Evolutionary conservation across 106 monocot species (phyloP), one percentile per base, ranked within the genome.

Genomic region (Vanilla planifolia): DNA sequence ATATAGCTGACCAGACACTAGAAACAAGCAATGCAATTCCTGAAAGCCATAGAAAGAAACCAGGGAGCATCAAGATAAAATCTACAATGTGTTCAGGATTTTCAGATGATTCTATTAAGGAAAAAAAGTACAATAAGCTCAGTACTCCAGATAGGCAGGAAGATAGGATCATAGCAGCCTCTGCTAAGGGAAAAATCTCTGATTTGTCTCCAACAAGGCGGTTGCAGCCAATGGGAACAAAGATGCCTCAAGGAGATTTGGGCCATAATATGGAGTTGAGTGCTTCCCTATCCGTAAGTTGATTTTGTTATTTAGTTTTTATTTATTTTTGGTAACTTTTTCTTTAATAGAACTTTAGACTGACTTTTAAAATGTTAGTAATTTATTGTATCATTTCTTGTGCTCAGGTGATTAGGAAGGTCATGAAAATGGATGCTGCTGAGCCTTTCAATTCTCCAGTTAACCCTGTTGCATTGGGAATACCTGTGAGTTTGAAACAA

Each of bases 341-440:
- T n/a, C n/a, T n/a, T n/a, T n/a, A n/a, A n/a, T n/a, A n/a, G n/a
- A n/a, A n/a, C 29, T 53, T 1, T 53, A 2, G 5, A 25, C 16
- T 26, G 15, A 53, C 30, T 57, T 57, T 2, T 57, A 36, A 36
- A 35, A 5, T 16, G 28, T 27, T 48, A 15, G 29, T 51, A 6
- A 16, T 55, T 63, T 40, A 28, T 4, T 55, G 15, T 15, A 35
- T 27, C 47, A 61, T 37, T 59, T 13, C 17, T 47, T 39, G 48
- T 9, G 72, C 25, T 55, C 62, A 96, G 95, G 90, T 90, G 63
- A 84, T 96, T 43, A 86, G 81, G 64, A 87, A 90, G 76, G 65
- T 90, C 39, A 96, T 96, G 95, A 96, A 86, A 77, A 96, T 96
- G 95, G 95, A 96, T 55, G 89, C 90, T 41, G 90, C 95, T 47